These are phyloP conservation scores for Xylogone sp. DNA, from an alignment of 2,329 filamentous ascomycete species.

Conservation along the genomic window DNA sequence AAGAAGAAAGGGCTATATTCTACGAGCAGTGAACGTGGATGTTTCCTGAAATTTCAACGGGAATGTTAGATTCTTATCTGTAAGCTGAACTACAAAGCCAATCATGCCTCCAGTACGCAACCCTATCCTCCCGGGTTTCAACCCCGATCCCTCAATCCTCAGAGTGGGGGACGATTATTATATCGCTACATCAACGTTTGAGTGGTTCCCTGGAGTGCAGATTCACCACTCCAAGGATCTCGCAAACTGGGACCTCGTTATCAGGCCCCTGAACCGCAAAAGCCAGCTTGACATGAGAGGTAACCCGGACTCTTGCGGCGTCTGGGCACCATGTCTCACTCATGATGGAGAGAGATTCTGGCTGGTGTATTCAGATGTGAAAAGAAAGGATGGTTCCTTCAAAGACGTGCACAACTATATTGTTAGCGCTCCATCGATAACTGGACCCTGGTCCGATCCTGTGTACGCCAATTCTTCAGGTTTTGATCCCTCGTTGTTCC, in stretches of 20 bases:
- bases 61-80: too few relatives aligned
- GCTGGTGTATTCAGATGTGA: constrained; percentile 64
- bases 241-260: constrained; percentile 34
- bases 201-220: constrained; percentile 48
- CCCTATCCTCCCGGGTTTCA: constrained; percentile 50
- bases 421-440: constrained; percentile 47
- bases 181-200: constrained; percentile 50
- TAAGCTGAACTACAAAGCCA: too few relatives aligned
- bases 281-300: constrained; percentile 53
- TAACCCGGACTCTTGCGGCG: constrained; percentile 55
- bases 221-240: constrained; percentile 48
- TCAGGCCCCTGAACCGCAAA: constrained; percentile 44
- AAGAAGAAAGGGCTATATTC: too few relatives aligned
- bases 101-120: constrained; percentile 18
- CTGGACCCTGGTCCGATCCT: constrained; percentile 60
- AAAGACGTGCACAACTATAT: constrained; percentile 64
- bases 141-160: constrained; percentile 50
- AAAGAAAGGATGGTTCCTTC: constrained; percentile 63
- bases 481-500: constrained; percentile 59
- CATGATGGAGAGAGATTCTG: constrained; percentile 58
- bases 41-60: too few relatives aligned
- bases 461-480: constrained; percentile 56
- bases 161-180: constrained; percentile 46
- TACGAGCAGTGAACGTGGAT: too few relatives aligned
- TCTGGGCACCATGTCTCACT: constrained; percentile 63